Percentiles rank a stretch among this genome's conserved stretches.
These are phyloP conservation scores for Vachellia collinsii DNA, from an alignment of 306 rosid genomes.

Conservation along the genomic window DNA sequence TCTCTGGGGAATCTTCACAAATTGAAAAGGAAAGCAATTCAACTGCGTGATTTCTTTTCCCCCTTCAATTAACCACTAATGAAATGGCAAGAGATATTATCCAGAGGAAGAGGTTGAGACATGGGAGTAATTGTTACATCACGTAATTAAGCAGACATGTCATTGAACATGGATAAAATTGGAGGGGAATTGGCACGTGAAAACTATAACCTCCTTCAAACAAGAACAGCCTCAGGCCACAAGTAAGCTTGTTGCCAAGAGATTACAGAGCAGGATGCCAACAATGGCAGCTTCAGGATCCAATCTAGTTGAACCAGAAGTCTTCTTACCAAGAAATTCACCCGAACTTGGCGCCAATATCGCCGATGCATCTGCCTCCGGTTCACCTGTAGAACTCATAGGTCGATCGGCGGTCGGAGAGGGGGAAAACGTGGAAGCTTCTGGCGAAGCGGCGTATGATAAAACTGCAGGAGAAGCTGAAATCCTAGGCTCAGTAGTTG, in stretches of 20 bases:
- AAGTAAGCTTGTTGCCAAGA: slow-evolving; percentile 31
- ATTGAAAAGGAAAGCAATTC: neutral
- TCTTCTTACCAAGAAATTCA: slow-evolving; percentile 59
- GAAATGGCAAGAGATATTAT: slow-evolving; percentile 1
- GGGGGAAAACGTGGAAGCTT: slow-evolving; percentile 70
- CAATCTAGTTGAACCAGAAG: slow-evolving; percentile 45
- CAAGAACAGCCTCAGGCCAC: slow-evolving; percentile 25
- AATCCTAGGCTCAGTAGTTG: slow-evolving; percentile 51
- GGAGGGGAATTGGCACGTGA: slow-evolving; percentile 7
- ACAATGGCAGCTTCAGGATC: slow-evolving; percentile 33
- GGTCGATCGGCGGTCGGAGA: slow-evolving; percentile 46
- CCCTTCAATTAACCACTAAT: neutral
- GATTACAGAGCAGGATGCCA: slow-evolving; percentile 36
- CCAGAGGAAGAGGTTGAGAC: neutral
- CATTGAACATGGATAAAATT: slow-evolving; percentile 11
- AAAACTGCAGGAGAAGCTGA: slow-evolving; percentile 64
- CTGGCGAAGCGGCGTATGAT: slow-evolving; percentile 54
- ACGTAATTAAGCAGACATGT: slow-evolving; percentile 11
- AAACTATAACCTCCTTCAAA: slow-evolving; percentile 22
- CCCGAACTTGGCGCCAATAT: slow-evolving; percentile 56
- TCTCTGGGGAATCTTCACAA: neutral
- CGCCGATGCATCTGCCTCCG: slow-evolving; percentile 38
- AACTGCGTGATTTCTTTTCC: neutral
- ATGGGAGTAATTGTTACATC: slow-evolving; percentile 1
- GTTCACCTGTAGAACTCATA: slow-evolving; percentile 35